phyloP scores from a whole-genome alignment of 495 filamentous ascomycete species.

The Schizothecium vesticola region DNA sequence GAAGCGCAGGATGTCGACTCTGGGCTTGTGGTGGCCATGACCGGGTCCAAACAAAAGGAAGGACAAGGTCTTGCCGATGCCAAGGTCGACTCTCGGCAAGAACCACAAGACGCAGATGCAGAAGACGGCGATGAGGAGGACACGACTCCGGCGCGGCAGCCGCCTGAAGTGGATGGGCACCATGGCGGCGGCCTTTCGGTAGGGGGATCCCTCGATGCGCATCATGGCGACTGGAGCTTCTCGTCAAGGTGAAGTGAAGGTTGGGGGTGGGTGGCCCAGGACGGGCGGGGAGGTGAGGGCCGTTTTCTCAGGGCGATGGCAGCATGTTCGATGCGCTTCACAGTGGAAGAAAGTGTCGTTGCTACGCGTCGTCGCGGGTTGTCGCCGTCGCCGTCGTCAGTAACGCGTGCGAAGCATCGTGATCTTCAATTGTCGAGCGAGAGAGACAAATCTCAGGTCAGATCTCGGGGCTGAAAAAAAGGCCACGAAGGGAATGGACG shows the following conservation, averaged over 20 bases:
- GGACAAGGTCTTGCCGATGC: constrained; percentile 10
- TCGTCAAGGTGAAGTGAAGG: neutral
- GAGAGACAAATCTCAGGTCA: neutral
- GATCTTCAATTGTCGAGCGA: neutral
- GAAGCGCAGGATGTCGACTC: constrained; percentile 33
- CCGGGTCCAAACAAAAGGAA: constrained; percentile 27
- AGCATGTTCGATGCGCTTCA: neutral
- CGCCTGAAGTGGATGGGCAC: constrained; percentile 26
- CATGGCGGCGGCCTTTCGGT: constrained; percentile 20
- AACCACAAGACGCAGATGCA: constrained; percentile 27
- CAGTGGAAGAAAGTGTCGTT: neutral
- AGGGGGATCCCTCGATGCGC: constrained; percentile 7
- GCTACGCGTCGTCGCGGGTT: neutral
- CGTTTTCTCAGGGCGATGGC: neutral
- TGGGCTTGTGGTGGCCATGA: constrained; percentile 10
- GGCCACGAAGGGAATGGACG: neutral
- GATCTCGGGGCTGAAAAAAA: neutral
- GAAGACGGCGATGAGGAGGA: constrained; percentile 27
- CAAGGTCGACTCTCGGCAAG: constrained; percentile 22
- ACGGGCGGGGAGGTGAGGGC: neutral
- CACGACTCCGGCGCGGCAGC: constrained; percentile 34
- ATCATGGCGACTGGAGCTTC: neutral
- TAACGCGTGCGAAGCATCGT: neutral
- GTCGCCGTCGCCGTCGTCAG: neutral
- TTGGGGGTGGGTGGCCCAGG: neutral